These are phyloP conservation scores for Solanum piurae DNA, from an alignment of 257 asterid genomes.

Conservation along the genomic window DNA sequence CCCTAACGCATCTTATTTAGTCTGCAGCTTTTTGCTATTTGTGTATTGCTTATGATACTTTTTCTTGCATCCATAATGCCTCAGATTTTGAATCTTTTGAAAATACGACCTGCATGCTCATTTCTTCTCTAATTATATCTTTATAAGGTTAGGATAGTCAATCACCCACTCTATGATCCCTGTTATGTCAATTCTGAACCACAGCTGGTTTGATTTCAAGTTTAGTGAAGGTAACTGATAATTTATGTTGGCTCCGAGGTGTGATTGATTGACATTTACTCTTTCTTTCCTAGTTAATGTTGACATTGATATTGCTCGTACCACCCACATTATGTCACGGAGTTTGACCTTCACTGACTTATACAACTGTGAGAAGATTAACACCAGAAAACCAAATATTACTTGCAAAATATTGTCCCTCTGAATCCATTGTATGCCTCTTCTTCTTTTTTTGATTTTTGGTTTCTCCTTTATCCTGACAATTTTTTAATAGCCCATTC, in stretches of 20 bases:
- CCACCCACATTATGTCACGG: background rate
- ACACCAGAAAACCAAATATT: background rate
- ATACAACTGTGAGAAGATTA: background rate
- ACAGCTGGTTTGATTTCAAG: background rate
- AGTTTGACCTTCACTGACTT: background rate
- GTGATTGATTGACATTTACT: background rate
- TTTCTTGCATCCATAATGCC: background rate
- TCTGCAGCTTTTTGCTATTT: background rate
- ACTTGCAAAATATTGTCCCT: background rate
- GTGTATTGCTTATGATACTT: background rate
- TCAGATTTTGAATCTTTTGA: background rate
- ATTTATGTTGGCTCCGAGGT: background rate
- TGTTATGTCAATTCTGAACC: background rate
- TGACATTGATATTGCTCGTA: background rate
- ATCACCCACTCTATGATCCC: background rate
- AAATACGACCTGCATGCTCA: background rate
- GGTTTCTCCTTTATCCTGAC: background rate
- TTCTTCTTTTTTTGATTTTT: background rate
- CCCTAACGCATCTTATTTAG: background rate
- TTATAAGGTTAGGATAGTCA: background rate
- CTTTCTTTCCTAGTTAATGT: background rate
- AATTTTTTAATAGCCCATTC: background rate
- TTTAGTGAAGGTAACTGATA: background rate
- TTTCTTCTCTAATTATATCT: background rate
- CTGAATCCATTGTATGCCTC: background rate